Evolutionary conservation across 352 stramenopile species (phyloP), one percentile per base, ranked within the genome.

Genomic region (Phytophthora citricola): DNA sequence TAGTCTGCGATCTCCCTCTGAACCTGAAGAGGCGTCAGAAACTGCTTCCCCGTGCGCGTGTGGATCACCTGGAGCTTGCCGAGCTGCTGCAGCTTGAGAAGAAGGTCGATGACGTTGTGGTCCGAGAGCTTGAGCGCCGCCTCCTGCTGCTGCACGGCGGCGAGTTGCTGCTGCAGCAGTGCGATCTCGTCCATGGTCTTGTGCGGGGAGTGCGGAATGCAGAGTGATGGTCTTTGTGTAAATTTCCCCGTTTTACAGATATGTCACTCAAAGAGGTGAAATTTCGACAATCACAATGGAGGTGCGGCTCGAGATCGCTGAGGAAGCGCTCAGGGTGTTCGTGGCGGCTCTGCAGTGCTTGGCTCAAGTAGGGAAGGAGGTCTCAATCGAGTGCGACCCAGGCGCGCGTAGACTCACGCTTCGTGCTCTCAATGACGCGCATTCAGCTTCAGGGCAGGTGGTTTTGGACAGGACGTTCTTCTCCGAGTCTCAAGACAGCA

Each of bases 131-230:
- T 91, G 48, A 93, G 79, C 60, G 78, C 82, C 44, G 76, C 76
- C 56, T 90, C 83, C 57, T 93, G 85, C 58, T 93, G 81, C 71
- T 95, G 87, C 47, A 91, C 82, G 49, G 82, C 82, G 49, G 85
- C 87, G 10, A 95, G 75, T 63, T 95, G 80, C 70, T 82, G 76
- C 74, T 95, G 87, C 48, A 93, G 69, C 66, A 89, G 67, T 57
- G 80, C 80, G 72, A 95, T 92, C 75, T 93, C 87, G 73, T 95
- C 85, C 87, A 95, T 95, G 15, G 14, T 67, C 14, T 9, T n/a
- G 4, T 17, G n/a, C 14, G 5, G 22, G 29, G 11, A 11, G 31
- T 14, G 32, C 44, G 34, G 20, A 49, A 46, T 41, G 20, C 29
- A 38, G 60, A 62, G 49, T 68, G 60, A 63, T 50, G 34, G 45